Base-by-base conservation (phyloP, 306 rosid genomes). In the Trifolium subterraneum region DNA sequence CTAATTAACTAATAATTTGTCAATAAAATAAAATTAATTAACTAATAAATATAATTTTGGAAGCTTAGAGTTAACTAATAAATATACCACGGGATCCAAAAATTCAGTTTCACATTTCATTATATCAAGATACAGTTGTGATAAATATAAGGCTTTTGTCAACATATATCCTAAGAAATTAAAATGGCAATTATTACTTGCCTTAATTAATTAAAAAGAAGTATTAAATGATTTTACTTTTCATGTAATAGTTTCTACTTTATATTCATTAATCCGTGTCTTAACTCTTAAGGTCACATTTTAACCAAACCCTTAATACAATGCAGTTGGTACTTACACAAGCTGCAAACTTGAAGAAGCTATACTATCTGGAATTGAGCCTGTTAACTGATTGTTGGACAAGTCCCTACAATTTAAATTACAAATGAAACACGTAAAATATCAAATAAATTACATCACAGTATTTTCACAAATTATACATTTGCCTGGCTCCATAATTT, bases 291-390 rank as follows among this genome's bases (percentile, higher is more conserved):
- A 20, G 60, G 45, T 9, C 3, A 52, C 33, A 52, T 39, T n/a
- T 75, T n/a, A 50, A 65, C 58, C 20, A 55, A 66, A 41, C 56
- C 13, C 54, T 50, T 22, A 22, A 80, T 45, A 76, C 10, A 73
- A 35, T 47, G 44, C 70, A 72, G 79, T 16, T 22, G n/a, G 51
- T 77, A 88, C 98, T 89, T 85, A 93, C 98, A 88, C 88, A 51
- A 93, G 98, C 72, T 84, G 94, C 81, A 93, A 84, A 75, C 85
- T 83, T 76, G 92, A 87, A 82, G 91, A 83, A 20, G 87, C 73
- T 78, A 94, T 73, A 80, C 92, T 86, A 66, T 87, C 92, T 16
- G 97, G 95, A 73, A 90, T 94, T 58, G 97, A 65, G 51, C 97
- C 99, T 7, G 89, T 76, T 58, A 92, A 81, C 72, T 83, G 93